Evolutionary conservation across 306 rosid genomes (phyloP).

Genomic region (Argentina anserina): DNA sequence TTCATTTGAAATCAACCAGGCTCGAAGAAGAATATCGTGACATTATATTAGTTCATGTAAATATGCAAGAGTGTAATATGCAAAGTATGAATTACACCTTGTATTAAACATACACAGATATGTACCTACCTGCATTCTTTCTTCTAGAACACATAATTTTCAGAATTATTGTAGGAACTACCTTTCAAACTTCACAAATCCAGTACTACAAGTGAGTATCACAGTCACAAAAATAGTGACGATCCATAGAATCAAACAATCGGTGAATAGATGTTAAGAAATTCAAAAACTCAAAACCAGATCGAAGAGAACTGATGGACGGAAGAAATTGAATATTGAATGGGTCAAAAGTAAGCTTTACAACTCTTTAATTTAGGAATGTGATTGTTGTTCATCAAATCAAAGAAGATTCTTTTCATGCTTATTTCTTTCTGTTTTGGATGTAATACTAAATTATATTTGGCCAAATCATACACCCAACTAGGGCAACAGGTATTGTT

Average conservation of each 20-base stretch:
- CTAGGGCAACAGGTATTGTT: not conserved
- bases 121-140: not conserved
- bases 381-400: not conserved
- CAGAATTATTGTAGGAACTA: not conserved
- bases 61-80: too few species aligned
- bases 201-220: not conserved
- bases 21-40: too few species aligned
- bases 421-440: not conserved
- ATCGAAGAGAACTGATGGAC: not conserved
- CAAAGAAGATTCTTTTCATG: not conserved
- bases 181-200: not conserved
- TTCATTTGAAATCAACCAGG: too few species aligned
- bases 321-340: not conserved
- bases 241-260: not conserved
- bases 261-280: not conserved
- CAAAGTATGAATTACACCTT: not conserved
- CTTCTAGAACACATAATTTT: not conserved
- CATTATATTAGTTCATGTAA: too few species aligned
- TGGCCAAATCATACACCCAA: not conserved
- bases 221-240: not conserved
- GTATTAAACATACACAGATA: not conserved
- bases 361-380: not conserved
- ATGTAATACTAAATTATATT: not conserved
- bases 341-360: slow-evolving; percentile 2
- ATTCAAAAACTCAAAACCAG: not conserved